These are phyloP conservation scores for Schwanniomyces vanrijiae DNA, from an alignment of 805 yeast genomes.

Conservation along the genomic window DNA sequence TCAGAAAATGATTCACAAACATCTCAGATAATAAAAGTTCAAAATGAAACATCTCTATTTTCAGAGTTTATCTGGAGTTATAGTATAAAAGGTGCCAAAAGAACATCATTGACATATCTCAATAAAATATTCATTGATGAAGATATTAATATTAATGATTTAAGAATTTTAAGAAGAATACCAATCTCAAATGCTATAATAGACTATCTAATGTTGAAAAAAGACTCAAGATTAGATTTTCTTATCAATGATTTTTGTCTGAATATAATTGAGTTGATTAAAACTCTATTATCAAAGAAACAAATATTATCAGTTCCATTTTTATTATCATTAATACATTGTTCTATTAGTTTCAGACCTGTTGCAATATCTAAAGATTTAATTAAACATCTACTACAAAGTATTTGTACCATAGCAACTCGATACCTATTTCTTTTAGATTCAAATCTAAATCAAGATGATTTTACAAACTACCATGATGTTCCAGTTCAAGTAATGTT, in stretches of 20 bases:
- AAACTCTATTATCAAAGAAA: constrained; percentile 24
- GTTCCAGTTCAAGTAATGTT: constrained; percentile 30
- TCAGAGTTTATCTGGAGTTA: constrained; percentile 36
- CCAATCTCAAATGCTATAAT: constrained; percentile 38
- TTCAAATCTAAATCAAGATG: constrained; percentile 25
- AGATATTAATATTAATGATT: constrained; percentile 15
- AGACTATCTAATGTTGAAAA: constrained; percentile 43
- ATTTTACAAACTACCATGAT: constrained; percentile 25
- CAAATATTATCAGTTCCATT: constrained; percentile 54
- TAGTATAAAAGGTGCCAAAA: constrained; percentile 34
- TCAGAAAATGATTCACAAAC: constrained; percentile 8
- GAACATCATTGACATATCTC: constrained; percentile 31
- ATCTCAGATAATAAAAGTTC: constrained; percentile 21
- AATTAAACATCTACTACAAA: constrained; percentile 15
- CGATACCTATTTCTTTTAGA: constrained; percentile 26
- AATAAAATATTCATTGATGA: constrained; percentile 29
- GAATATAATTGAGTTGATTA: constrained; percentile 23
- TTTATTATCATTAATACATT: constrained; percentile 55
- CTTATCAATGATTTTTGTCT: constrained; percentile 42
- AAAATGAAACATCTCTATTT: constrained; percentile 33
- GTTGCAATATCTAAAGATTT: constrained; percentile 51
- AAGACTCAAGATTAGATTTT: constrained; percentile 50
- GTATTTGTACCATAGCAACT: constrained; percentile 15
- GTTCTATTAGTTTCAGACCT: constrained; percentile 57
- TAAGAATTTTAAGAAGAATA: constrained; percentile 22